A percentile compares a stretch with the other conserved stretches of the same genome.
Evolutionary conservation across 331 rosid species (phyloP).

Genomic region (Arachis monticola): DNA sequence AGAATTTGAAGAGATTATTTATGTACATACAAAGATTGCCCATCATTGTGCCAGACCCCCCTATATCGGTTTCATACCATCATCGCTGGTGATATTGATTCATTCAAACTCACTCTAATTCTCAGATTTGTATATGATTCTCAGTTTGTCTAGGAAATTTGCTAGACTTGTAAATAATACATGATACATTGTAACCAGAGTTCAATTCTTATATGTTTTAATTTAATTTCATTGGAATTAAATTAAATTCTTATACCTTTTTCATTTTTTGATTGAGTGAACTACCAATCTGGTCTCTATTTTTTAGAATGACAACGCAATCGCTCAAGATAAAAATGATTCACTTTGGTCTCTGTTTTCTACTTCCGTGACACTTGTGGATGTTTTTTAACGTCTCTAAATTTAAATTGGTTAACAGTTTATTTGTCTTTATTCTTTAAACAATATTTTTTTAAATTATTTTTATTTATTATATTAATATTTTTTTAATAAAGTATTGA

Average conservation of each 20-base stretch:
- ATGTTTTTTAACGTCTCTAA: too few species aligned
- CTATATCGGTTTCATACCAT: slow-evolving; percentile 47
- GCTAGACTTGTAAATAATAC: slow-evolving; percentile 53
- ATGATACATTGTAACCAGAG: slow-evolving; percentile 14
- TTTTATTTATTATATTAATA: too few species aligned
- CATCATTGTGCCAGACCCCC: slow-evolving; percentile 56
- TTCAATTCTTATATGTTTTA: neutral
- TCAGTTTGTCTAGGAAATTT: slow-evolving; percentile 24
- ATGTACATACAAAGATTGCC: slow-evolving; percentile 76
- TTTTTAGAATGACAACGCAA: too few species aligned
- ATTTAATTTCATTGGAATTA: slow-evolving; percentile 27
- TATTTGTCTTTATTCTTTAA: too few species aligned
- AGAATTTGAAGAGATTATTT: slow-evolving; percentile 69
- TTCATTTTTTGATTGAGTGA: slow-evolving; percentile 15
- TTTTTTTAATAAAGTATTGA: too few species aligned
- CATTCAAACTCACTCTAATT: slow-evolving; percentile 18
- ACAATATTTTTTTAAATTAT: too few species aligned
- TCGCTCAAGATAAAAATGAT: neutral
- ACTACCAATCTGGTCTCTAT: too few species aligned
- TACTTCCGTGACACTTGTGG: neutral
- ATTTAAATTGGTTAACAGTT: too few species aligned
- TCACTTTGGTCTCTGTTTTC: neutral
- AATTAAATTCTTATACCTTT: neutral
- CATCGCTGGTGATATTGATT: slow-evolving; percentile 35
- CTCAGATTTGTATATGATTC: slow-evolving; percentile 38